Base-by-base conservation (phyloP, 2,329 filamentous ascomycete genomes). In the Aspergillus sp. region DNA sequence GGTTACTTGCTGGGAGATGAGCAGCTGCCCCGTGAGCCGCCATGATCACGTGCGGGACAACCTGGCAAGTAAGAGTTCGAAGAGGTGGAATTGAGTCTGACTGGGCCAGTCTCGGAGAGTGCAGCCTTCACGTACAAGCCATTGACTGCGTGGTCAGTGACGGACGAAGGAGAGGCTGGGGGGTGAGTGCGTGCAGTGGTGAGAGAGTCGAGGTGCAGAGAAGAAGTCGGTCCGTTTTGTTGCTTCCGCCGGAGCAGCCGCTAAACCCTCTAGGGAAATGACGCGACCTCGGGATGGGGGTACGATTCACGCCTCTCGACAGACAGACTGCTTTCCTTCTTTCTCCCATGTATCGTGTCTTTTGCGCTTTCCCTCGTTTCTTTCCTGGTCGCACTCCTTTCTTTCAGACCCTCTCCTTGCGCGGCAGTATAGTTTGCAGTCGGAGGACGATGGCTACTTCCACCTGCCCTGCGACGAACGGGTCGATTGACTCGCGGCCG, bases 401-500 rank as follows among this genome's bases (percentile, higher is more conserved):
- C 14, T 15, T 39, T 31, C 35, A 29, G n/a, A 22, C 20, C 30
- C 16, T 27, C 16, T 28, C 24, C 17, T 12, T 16, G 8, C 32
- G 28, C 4, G 26, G 24, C 17, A 32, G 26, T 7, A 34, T 26
- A 29, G 12, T 15, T 24, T 29, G 20, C 20, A 36, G 30, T 32
- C 42, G 29, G 15, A 45, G 43, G 41, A 46, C 47, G 32, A 49
- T 50, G 37, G 31, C 50, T 13, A 41, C 33, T 15, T 31, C 40
- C 16, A 39, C 16, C 29, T 31, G 30, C n/a, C n/a, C n/a, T 26
- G 24, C 31, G 24, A 28, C 39, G 30, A 45, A 40, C 30, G 40
- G 44, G 29, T 38, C 42, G 32, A 33, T 39, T 38, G 61, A 67
- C 42, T 45, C 52, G 39, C 57, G 74, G 41, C 68, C 71, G 2